Evolutionary conservation across 2,329 filamentous ascomycete species (phyloP), one percentile per base, ranked within the genome.

Genomic region (Botrytis porri): DNA sequence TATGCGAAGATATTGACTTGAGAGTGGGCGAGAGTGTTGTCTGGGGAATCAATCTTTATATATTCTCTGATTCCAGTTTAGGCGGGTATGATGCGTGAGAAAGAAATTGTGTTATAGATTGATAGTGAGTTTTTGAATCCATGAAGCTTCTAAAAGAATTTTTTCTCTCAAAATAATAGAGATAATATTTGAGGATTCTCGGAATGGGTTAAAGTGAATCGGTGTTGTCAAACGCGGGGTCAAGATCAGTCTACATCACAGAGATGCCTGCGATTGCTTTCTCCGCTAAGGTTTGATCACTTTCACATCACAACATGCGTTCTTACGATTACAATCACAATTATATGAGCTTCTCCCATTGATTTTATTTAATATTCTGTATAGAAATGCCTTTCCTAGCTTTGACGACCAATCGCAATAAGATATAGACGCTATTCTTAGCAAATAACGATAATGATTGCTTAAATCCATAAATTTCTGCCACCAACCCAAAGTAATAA

Each of bases 291-390:
- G 1, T 41, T 20, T n/a, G 4, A 2, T 62, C 25, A 62, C 9
- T 32, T 29, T 39, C 48, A 41, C 7, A 6, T 29, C 48, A 41
- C n/a, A 9, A 1, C 6, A 22, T 16, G 48, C 9, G 9, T 20
- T 39, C 14, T 5, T 9, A 29, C 18, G 14, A 12, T 22, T n/a
- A 9, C 41, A 4, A 22, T 0, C 12, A 2, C 4, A 0, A 3
- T 9, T 57, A 8, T 9, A 20, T 22, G 25, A 32, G 22, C 9
- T 41, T 57, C 39, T 67, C 5, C 20, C 16, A 12, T 16, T 32
- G 10, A 29, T 9, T 0, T 4, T 18, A n/a, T 10, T 16, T 39
- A 16, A 5, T n/a, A 39, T 29, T 41, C 8, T 41, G 14, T 62
- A 29, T 18, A 62, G n/a, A n/a, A 48, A 4, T 39, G 18, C 32